Evolutionary conservation across 176 grass and related monocot genomes (phyloP).

Genomic region (Aechmea fasciata): DNA sequence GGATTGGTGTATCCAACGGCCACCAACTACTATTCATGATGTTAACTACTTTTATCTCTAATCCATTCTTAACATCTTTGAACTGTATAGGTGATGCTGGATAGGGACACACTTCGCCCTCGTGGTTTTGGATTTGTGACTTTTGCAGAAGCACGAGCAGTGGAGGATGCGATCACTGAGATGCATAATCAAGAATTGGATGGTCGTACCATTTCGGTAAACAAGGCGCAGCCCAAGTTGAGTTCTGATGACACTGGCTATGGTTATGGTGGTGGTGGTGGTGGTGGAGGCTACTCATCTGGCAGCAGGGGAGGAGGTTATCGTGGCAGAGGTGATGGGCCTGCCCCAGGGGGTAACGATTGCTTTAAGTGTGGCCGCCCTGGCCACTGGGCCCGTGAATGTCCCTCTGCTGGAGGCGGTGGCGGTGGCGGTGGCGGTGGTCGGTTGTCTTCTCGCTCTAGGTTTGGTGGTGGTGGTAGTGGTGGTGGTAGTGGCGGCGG

Average conservation of each 20-base stretch:
- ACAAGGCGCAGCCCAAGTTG: constrained; percentile 84
- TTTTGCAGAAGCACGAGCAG: constrained; percentile 58
- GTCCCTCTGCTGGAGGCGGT: constrained; percentile 39
- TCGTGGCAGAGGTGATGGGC: constrained; percentile 44
- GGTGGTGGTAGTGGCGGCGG: constrained; percentile 33
- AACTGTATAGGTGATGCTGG: constrained; percentile 65
- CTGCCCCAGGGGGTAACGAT: constrained; percentile 39
- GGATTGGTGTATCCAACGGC: not conserved
- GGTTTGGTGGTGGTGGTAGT: constrained; percentile 43
- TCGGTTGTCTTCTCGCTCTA: constrained; percentile 49
- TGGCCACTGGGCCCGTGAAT: constrained; percentile 98
- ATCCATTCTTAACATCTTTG: constrained; percentile 4
- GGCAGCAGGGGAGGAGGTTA: constrained; percentile 69
- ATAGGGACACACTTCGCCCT: constrained; percentile 86
- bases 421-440: constrained; percentile 45
- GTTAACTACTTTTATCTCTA: not conserved
- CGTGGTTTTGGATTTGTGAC: constrained; percentile 98
- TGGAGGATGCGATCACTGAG: constrained; percentile 62
- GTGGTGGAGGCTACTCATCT: constrained; percentile 47
- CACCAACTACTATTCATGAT: not conserved
- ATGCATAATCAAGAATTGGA: constrained; percentile 88
- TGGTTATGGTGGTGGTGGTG: constrained; percentile 48
- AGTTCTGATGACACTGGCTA: constrained; percentile 55
- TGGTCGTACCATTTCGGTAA: constrained; percentile 89
- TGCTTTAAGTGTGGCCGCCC: constrained; percentile 85